These are phyloP conservation scores for Rosellinia necatrix DNA, from an alignment of 2,329 filamentous ascomycete genomes.

Conservation along the genomic window DNA sequence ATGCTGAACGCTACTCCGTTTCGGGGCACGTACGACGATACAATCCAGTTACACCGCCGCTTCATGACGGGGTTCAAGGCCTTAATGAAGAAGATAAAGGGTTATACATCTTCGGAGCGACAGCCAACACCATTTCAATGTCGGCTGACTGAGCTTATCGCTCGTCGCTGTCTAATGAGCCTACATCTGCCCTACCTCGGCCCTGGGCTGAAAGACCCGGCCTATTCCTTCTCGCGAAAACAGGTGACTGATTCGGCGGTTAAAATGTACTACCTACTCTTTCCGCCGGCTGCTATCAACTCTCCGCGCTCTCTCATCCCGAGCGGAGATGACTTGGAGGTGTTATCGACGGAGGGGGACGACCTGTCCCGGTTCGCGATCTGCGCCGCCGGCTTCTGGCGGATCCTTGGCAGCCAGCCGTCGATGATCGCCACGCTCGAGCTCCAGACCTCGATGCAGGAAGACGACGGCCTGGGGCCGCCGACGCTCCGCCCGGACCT, in stretches of 20 bases:
- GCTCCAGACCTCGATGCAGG: conserved; percentile 46
- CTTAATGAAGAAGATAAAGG: conserved; percentile 39
- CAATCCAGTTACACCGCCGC: conserved; percentile 49
- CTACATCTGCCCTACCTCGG: conserved; percentile 60
- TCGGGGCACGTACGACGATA: conserved; percentile 48
- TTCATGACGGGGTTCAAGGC: conserved; percentile 49
- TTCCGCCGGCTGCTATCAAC: conserved; percentile 35
- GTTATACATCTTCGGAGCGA: conserved; percentile 20
- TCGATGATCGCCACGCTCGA: conserved; percentile 47
- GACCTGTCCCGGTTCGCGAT: conserved; percentile 46
- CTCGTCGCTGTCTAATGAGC: conserved; percentile 58
- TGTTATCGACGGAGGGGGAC: conserved; percentile 26
- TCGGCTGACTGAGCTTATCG: conserved; percentile 53
- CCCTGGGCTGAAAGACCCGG: conserved; percentile 45
- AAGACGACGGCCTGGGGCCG: conserved; percentile 46
- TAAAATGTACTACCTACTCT: conserved; percentile 50
- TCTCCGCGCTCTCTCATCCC: conserved; percentile 10
- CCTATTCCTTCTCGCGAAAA: conserved; percentile 57
- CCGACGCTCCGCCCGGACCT: conserved; percentile 47
- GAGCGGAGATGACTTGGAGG: conserved; percentile 6
- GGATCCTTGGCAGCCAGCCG: conserved; percentile 42
- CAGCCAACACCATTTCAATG: conserved; percentile 45
- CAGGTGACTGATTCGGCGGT: conserved; percentile 53
- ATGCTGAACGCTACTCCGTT: conserved; percentile 51
- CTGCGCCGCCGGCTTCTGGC: conserved; percentile 49